These are phyloP conservation scores for Amniculicola lignicola DNA, from an alignment of 495 filamentous ascomycete species.

Conservation along the genomic window DNA sequence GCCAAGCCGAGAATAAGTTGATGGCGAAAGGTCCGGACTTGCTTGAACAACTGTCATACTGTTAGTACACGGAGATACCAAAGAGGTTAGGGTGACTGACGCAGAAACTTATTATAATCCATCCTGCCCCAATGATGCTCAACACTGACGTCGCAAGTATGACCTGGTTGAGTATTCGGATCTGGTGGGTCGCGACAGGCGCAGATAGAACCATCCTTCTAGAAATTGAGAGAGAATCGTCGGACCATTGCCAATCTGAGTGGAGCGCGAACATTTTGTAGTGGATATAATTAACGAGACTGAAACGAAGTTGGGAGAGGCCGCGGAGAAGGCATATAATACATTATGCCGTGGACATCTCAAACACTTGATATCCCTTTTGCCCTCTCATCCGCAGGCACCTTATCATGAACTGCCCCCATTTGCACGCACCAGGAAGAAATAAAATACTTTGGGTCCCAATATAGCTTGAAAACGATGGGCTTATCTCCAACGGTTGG, in stretches of 20 bases:
- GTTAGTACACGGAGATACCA: background rate
- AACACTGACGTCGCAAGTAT: conserved; percentile 43
- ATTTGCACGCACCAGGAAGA: no score
- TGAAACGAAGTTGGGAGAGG: no score
- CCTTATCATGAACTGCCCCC: no score
- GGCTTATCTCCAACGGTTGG: conserved; percentile 18
- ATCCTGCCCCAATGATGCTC: conserved; percentile 42
- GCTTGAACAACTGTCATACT: conserved; percentile 37
- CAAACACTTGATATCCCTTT: background rate
- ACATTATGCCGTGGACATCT: background rate
- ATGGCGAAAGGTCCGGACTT: conserved; percentile 45
- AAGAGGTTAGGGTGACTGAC: conserved; percentile 21
- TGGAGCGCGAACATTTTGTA: no score
- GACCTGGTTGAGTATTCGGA: conserved; percentile 38
- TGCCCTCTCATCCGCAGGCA: conserved; percentile 2
- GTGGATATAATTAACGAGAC: no score
- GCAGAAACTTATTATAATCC: conserved; percentile 46
- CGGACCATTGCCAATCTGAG: no score
- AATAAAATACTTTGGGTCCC: no score
- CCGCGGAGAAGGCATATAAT: background rate
- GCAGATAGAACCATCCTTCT: conserved; percentile 38
- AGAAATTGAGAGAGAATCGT: no score
- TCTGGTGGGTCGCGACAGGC: conserved; percentile 32
- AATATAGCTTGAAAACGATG: no score
- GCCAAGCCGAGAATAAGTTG: conserved; percentile 48